Conservation (phyloP, 2,329 filamentous ascomycete genomes). For the Tolypocladium tundrense region DNA sequence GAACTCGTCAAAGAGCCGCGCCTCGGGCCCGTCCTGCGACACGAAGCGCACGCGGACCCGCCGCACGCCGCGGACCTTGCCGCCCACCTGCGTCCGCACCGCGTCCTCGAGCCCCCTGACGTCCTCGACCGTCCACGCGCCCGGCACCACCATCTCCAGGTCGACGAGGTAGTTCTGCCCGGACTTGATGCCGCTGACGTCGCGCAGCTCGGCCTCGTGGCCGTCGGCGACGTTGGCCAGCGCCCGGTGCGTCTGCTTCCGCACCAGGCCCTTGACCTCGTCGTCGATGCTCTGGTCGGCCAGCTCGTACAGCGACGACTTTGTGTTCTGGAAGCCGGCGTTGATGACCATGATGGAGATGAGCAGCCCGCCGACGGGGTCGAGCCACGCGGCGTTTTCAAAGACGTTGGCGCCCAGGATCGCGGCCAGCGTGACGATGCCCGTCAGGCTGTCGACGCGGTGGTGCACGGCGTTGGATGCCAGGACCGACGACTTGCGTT, state of each 20-base stretch:
- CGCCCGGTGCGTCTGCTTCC: conserved; percentile 51
- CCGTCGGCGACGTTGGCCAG: conserved; percentile 43
- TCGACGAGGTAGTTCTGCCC: conserved; percentile 95
- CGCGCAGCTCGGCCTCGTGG: conserved; percentile 57
- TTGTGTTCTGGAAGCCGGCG: conserved; percentile 79
- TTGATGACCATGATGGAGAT: conserved; percentile 92
- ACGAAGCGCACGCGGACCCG: conserved; percentile 78
- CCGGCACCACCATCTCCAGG: conserved; percentile 72
- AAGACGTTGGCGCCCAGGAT: conserved; percentile 86
- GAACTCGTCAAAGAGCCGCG: conserved; percentile 67
- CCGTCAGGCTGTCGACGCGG: conserved; percentile 89
- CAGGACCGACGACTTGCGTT: conserved; percentile 90
- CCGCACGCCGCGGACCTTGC: conserved; percentile 73
- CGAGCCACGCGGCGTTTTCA: conserved; percentile 79
- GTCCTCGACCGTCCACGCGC: conserved; percentile 63
- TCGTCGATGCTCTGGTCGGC: conserved; percentile 84
- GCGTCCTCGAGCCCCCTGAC: conserved; percentile 60
- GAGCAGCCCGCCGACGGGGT: conserved; percentile 83
- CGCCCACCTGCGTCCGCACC: conserved; percentile 62
- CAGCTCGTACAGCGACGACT: conserved; percentile 72
- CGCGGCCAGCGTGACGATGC: conserved; percentile 81
- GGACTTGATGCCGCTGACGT: conserved; percentile 84
- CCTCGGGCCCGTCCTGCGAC: conserved; percentile 47
- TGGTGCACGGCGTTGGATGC: conserved; percentile 96
- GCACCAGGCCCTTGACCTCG: conserved; percentile 66